phyloP scores from a whole-genome alignment of 2,329 filamentous ascomycete species.

The Arthrobotrys megalospora region DNA sequence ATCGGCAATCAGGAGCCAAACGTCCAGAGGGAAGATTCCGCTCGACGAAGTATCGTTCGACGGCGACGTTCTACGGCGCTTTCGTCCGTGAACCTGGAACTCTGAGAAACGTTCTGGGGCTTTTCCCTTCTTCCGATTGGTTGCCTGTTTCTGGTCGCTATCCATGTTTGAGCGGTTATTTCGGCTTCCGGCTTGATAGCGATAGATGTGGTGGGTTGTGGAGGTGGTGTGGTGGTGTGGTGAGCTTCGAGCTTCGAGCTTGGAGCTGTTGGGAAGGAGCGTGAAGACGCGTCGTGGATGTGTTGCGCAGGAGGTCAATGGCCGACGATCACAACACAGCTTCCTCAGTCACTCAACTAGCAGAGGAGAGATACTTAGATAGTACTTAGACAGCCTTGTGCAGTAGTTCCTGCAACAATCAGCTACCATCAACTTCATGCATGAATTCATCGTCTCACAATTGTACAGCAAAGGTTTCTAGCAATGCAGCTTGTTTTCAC shows the following conservation, averaged over 20 bases:
- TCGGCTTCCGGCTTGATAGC: too few species aligned
- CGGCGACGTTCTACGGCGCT: slow-evolving; percentile 26
- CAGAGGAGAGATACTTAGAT: too few species aligned
- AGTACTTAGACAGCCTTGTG: too few species aligned
- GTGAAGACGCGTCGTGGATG: slow-evolving; percentile 19
- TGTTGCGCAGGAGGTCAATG: neutral
- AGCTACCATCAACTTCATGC: neutral
- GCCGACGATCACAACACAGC: neutral
- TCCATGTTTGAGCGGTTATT: slow-evolving; percentile 12
- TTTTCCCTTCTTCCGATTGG: slow-evolving; percentile 24
- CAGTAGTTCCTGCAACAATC: too few species aligned
- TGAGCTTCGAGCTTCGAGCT: neutral
- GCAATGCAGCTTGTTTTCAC: neutral
- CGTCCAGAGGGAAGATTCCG: slow-evolving; percentile 40
- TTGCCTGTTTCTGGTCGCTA: neutral
- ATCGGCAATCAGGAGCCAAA: slow-evolving; percentile 47
- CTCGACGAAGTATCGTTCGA: neutral
- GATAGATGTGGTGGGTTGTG: neutral
- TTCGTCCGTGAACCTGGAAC: slow-evolving; percentile 22
- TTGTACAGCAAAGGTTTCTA: neutral
- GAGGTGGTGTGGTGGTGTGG: neutral
- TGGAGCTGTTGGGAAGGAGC: slow-evolving; percentile 2
- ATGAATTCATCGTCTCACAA: neutral
- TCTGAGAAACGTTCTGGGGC: slow-evolving; percentile 34
- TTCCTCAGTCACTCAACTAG: neutral